Conservation (phyloP, 2,329 filamentous ascomycete genomes). For the Colletotrichum simmondsii region DNA sequence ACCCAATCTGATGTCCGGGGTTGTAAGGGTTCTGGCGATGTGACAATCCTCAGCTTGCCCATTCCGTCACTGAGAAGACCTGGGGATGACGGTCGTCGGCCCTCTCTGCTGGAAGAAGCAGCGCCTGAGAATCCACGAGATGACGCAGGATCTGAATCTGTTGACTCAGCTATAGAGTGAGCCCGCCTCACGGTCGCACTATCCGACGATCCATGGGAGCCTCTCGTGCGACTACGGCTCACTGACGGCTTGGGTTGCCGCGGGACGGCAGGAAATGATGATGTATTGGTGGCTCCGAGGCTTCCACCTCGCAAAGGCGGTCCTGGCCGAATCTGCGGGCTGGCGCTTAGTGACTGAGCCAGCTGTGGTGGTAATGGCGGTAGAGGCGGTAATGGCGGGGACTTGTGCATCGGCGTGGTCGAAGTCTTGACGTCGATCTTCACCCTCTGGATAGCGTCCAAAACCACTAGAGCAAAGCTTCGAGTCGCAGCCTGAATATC, state of each 20-base stretch:
- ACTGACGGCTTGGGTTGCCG: not conserved
- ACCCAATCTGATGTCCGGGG: constrained; percentile 18
- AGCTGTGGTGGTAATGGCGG: constrained; percentile 17
- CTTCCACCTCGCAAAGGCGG: not conserved
- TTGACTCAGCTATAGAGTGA: not conserved
- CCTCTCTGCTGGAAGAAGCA: not conserved
- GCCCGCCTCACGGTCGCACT: not conserved
- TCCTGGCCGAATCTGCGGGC: not conserved
- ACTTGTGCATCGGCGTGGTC: constrained; percentile 12
- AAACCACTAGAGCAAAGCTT: constrained; percentile 50
- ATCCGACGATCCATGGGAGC: constrained; percentile 13
- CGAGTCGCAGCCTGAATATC: constrained; percentile 52
- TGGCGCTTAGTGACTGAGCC: not conserved
- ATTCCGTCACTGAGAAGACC: constrained; percentile 18
- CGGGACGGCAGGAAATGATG: not conserved
- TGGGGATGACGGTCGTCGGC: not conserved
- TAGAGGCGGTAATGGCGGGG: constrained; percentile 29
- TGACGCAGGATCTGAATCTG: not conserved
- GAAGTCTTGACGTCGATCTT: constrained; percentile 25
- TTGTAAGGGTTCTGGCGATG: not conserved
- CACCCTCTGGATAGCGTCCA: constrained; percentile 48
- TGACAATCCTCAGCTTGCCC: not conserved
- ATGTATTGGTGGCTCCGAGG: not conserved
- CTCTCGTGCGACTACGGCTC: not conserved
- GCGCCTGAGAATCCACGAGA: not conserved